Conservation (phyloP, 208 protist species). For the Trypanosoma conorhini region DNA sequence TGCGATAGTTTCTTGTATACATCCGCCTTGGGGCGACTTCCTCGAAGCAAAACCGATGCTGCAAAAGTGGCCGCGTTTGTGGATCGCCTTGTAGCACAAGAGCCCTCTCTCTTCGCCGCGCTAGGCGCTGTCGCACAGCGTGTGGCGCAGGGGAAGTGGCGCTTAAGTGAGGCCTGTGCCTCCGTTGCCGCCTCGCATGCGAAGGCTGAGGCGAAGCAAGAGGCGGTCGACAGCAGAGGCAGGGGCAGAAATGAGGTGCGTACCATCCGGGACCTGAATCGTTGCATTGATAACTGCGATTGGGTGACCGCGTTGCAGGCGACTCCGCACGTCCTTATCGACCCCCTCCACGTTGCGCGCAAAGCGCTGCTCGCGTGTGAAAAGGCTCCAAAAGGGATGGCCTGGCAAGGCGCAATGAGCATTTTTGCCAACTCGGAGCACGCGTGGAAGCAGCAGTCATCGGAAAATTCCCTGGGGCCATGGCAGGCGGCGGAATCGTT, state of each 20-base stretch:
- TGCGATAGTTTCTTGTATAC: not conserved
- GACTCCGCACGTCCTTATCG: conserved; percentile 26
- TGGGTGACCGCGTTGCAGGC: conserved; percentile 48
- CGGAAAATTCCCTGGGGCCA: not conserved
- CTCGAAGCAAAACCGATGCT: conserved; percentile 10
- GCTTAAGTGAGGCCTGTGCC: conserved; percentile 14
- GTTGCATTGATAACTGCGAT: conserved; percentile 44
- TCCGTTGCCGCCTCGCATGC: conserved; percentile 8
- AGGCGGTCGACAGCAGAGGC: not conserved
- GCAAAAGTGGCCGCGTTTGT: conserved; percentile 3
- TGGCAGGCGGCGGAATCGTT: not conserved
- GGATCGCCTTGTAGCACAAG: conserved; percentile 11
- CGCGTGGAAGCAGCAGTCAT: conserved; percentile 8
- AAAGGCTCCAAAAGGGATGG: conserved; percentile 14
- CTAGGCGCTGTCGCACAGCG: conserved; percentile 1
- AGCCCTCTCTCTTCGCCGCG: conserved; percentile 16
- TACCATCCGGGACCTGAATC: conserved; percentile 32
- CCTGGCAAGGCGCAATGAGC: conserved; percentile 29
- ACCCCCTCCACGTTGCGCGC: conserved; percentile 36
- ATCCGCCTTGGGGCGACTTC: conserved; percentile 1
- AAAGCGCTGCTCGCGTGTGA: conserved; percentile 47
- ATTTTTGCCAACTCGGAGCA: conserved; percentile 21
- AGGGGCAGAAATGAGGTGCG: not conserved
- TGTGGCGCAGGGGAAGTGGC: not conserved
- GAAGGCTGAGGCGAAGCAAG: not conserved